Evolutionary conservation across 208 protist species (phyloP), one percentile per base, ranked within the genome.

Genomic region (Phytomonas sp.): DNA sequence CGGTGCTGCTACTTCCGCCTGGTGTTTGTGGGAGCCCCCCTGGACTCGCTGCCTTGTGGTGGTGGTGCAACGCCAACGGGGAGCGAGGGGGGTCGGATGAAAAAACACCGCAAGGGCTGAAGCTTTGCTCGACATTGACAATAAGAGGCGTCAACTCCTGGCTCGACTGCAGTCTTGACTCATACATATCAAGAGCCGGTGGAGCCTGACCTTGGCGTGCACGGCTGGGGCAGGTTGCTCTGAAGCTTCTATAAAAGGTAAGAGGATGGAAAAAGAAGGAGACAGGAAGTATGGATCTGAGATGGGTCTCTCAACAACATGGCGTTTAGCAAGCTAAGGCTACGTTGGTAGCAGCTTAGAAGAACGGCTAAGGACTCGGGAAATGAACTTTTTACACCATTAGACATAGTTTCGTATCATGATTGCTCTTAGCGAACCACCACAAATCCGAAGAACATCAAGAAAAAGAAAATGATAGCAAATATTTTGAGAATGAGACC

Each of bases 401-500:
- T 56, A 26, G 0, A 56, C 26, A 7, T 23, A 20, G 23, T 56
- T 56, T 20, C 17, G 46, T 56, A 0, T 56, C 8, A 56, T 20
- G 46, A 56, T 56, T 56, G 4, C 46, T 15, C 3, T 87, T 70
- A 96, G 1, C 87, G 82, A n/a, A 96, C 89, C 53, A 97, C 85
- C 13, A 97, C 56, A 63, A 97, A 76, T 34, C 89, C 91, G 78
- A 98, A 98, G 28, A 98, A 84, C 7, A 98, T 72, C 28, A 98
- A 78, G 67, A 98, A 97, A 31, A 97, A 77, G 61, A 98, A 89
- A 28, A 98, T 73, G 15, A 97, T 76, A 20, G 79, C 89, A 74
- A 98, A 94, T 32, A 98, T 81, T 74, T 97, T 97, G 71, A 98
- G 67, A 72, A 98, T 97, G n/a, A 98, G 81, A 8, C 84, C 80